Evolutionary conservation across 495 filamentous ascomycete species (phyloP), one percentile per base, ranked within the genome.

Genomic region (Penicillium chermesinum): DNA sequence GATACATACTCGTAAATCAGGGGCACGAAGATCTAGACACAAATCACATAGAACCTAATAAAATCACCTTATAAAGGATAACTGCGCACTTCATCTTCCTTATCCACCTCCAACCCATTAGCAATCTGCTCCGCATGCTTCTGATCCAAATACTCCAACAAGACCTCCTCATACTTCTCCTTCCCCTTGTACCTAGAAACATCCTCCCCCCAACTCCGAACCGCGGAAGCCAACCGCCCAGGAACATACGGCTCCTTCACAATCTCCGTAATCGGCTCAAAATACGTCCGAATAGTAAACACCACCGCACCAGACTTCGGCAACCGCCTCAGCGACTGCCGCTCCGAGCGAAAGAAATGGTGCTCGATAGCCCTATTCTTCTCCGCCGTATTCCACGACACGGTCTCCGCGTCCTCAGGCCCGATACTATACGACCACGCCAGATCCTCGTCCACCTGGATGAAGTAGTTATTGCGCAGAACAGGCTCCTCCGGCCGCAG

Each of bases 161-260:
- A 63, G 2, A 94, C 83, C 27, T 87, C 84, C 50, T 78, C 75
- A 68, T 88, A 95, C 61, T 73, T 80, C 58, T 89, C 87, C 70
- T 77, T 84, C 15, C 90, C 89, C 71, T 94, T 94, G 64, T 96
- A 95, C 66, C 69, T 70, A 25, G 79, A 77, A 8, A 95, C 89
- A 75, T 93, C 86, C 41, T 88, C 83, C 1, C 85, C 86, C 90
- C 89, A 95, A 67, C 87, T 94, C 48, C 90, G 67, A 10, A 91
- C 65, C 18, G 83, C 87, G 49, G 79, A 82, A 22, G 86, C 86
- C 61, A 91, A 59, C 38, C 87, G 55, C 0, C 86, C 86, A 0
- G 87, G 85, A 7, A 89, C 84, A 58, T 81, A 85, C 14, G 76
- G 75, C 69, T 89, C 85, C 66, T 83, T 69, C 0, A 65, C 78